Evolutionary conservation across 371 early-diverging fungal species (phyloP).

Genomic region (Mortierella sp.): DNA sequence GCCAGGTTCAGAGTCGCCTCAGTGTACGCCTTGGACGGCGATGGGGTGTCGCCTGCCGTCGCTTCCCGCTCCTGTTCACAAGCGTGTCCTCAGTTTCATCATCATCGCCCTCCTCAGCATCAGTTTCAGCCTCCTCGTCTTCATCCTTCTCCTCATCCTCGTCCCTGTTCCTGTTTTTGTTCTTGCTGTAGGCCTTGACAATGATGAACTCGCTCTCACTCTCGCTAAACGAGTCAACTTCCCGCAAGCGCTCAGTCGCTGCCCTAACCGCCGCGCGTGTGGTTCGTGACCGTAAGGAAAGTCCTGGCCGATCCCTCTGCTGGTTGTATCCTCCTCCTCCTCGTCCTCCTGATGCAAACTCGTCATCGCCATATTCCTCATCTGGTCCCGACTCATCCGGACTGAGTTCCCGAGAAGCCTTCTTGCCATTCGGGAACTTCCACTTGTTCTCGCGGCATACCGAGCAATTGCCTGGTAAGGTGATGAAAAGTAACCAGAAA

Average conservation of each 20-base stretch:
- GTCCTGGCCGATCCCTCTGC: too few species aligned
- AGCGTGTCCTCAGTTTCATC: background rate
- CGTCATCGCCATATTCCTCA: background rate
- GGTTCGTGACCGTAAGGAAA: background rate
- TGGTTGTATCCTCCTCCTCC: background rate
- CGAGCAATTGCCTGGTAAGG: background rate
- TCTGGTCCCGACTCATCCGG: background rate
- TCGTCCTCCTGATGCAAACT: background rate
- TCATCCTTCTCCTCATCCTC: background rate
- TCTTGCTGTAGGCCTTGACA: too few species aligned
- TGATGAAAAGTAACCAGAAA: background rate
- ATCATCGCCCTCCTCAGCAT: background rate
- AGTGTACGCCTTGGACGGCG: too few species aligned
- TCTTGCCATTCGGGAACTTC: background rate
- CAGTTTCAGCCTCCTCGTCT: background rate
- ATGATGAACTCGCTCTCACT: background rate
- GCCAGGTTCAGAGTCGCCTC: too few species aligned
- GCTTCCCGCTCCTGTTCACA: background rate
- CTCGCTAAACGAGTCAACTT: background rate
- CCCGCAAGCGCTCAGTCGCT: background rate
- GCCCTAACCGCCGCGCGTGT: background rate
- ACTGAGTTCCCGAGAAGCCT: too few species aligned
- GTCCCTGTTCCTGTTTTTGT: background rate
- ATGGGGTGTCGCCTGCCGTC: background rate
- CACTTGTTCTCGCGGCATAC: background rate